These are phyloP conservation scores for Ceratobasidium sp. DNA, from an alignment of 1,284 basidiomycete genomes.

Conservation along the genomic window DNA sequence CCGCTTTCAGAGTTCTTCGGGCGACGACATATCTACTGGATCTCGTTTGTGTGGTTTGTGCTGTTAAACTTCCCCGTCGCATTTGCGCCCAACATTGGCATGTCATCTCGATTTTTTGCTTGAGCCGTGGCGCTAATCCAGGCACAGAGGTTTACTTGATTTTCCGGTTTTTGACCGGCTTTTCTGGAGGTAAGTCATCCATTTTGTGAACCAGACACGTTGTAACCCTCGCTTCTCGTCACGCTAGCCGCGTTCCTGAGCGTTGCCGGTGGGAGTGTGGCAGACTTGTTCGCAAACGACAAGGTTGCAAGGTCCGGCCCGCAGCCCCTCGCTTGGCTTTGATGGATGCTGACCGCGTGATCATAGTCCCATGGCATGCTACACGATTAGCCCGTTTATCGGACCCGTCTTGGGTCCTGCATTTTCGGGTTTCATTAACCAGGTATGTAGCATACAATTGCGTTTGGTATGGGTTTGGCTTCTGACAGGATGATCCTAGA, in stretches of 20 bases:
- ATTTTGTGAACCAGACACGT: background rate
- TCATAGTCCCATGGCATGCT: conserved; percentile 56
- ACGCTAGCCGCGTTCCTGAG: conserved; percentile 53
- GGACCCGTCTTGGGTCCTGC: conserved; percentile 54
- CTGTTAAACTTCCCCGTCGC: conserved; percentile 69
- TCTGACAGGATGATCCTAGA: conserved; percentile 47
- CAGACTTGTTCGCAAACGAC: conserved; percentile 54
- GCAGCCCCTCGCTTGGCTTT: background rate
- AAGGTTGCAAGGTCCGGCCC: conserved; percentile 53
- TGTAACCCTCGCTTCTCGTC: background rate
- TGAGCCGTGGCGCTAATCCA: conserved; percentile 41
- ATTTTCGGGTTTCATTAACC: conserved; percentile 41
- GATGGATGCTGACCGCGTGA: background rate
- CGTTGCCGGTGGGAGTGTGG: conserved; percentile 57
- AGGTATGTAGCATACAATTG: conserved; percentile 36
- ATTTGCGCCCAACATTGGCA: conserved; percentile 67
- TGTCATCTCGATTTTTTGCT: conserved; percentile 46
- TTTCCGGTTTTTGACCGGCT: conserved; percentile 58
- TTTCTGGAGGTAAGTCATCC: conserved; percentile 50
- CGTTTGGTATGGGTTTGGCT: conserved; percentile 42
- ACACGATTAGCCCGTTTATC: conserved; percentile 53
- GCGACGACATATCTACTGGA: conserved; percentile 56
- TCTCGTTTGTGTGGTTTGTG: conserved; percentile 61
- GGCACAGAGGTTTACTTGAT: conserved; percentile 62
- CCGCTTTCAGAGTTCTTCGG: conserved; percentile 57